Base-by-base conservation (phyloP, 1,284 basidiomycete species). In the Cystobasidium slooffiae region DNA sequence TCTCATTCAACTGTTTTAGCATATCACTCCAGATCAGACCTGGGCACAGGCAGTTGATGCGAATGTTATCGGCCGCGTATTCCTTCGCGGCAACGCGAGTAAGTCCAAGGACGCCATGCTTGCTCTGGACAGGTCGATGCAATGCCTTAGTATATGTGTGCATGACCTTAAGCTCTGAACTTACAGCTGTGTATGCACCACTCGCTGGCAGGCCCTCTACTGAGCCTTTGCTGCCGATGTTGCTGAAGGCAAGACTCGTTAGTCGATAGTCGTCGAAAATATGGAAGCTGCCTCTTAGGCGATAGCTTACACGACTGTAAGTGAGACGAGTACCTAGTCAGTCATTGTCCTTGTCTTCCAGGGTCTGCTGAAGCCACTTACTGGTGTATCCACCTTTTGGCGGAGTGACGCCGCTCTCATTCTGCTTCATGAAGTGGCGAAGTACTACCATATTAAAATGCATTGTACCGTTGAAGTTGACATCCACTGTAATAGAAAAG, bases 371-470 rank as follows among this genome's bases (percentile, higher is more conserved):
- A 41, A 24, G 8, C 3, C 1, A 66, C 64, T 9, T 53, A 66
- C 64, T 74, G 5, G 72, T 74, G 20, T 74, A 74, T 14, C 72
- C 72, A 24, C 66, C 72, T 24, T 68, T 63, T 22, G 72, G 72
- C 24, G 51, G 8, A n/a, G 44, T 22, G 1, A 51, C 56, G 6
- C 58, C 66, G 20, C n/a, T n/a, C 20, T 53, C 72, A 41, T 74
- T 74, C 44, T 74, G 72, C 46, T 74, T 74, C 55, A 74, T 59
- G 63, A 74, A 58, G 22, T 66, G 63, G 3, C 72, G 53, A 18
- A 74, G 58, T 20, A 61, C 58, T n/a, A 72, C 52, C 49, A 58
- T 63, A 41, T 72, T 55, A 59, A 72, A 72, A 16, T 52, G 46
- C 31, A 55, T 52, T 39, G 69, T 72, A 20, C 69, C 69, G 24